These are phyloP conservation scores for Solanum sejunctum DNA, from an alignment of 257 asterid genomes.

Conservation along the genomic window DNA sequence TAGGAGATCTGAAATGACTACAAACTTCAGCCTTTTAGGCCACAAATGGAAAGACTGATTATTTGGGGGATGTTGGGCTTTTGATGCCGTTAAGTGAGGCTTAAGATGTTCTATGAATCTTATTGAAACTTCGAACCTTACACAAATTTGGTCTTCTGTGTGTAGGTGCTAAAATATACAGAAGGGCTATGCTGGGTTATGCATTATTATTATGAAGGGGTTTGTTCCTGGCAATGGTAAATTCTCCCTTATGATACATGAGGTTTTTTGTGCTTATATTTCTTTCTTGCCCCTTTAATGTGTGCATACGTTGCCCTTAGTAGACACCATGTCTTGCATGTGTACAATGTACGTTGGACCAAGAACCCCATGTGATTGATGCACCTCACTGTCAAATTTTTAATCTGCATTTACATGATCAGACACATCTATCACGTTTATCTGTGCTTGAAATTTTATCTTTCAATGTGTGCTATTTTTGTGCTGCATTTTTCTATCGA, in stretches of 20 bases:
- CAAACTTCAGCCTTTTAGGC: background rate
- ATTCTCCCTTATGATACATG: background rate
- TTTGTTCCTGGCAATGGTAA: constrained; percentile 63
- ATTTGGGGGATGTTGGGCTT: background rate
- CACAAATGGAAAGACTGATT: background rate
- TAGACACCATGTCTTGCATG: background rate
- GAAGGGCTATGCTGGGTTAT: constrained; percentile 72
- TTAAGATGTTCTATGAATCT: background rate
- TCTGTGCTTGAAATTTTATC: background rate
- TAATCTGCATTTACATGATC: background rate
- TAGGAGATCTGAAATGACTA: background rate
- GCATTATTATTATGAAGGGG: constrained; percentile 42
- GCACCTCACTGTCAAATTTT: background rate
- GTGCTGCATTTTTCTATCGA: background rate
- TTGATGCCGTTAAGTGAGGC: background rate
- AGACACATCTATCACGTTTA: background rate
- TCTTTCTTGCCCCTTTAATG: background rate
- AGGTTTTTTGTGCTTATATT: background rate
- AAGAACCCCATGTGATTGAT: background rate
- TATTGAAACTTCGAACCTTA: background rate
- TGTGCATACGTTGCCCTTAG: background rate
- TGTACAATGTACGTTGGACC: background rate
- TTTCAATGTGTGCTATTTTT: background rate
- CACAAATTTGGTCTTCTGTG: background rate
- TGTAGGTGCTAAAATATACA: constrained; percentile 35